These are phyloP conservation scores for Ophiostoma piceae DNA, from an alignment of 2,329 filamentous ascomycete species.

Conservation along the genomic window DNA sequence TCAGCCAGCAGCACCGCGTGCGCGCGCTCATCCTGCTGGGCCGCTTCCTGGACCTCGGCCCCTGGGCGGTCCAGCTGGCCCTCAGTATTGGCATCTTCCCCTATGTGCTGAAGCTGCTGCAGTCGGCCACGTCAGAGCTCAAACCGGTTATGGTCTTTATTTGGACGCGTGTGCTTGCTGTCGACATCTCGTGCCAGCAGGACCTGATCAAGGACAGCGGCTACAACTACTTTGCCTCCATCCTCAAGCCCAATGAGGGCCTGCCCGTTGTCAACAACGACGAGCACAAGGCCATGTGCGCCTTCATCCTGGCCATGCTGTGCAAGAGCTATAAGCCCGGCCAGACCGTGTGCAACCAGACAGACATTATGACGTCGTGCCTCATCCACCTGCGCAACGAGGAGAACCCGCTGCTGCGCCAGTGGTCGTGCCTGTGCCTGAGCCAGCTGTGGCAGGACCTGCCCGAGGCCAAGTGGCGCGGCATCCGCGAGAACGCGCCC, in stretches of 20 bases:
- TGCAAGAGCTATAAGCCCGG: constrained; percentile 92
- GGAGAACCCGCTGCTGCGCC: constrained; percentile 80
- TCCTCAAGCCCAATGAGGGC: constrained; percentile 76
- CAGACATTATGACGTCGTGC: constrained; percentile 85
- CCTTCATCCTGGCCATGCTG: constrained; percentile 94
- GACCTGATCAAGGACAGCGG: constrained; percentile 96
- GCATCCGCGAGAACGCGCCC: constrained; percentile 83
- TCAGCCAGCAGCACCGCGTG: constrained; percentile 91
- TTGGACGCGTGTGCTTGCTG: constrained; percentile 91
- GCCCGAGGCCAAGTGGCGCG: constrained; percentile 89
- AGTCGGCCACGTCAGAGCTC: constrained; percentile 88
- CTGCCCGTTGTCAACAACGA: constrained; percentile 83
- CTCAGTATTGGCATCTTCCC: constrained; percentile 98
- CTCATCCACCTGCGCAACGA: constrained; percentile 76
- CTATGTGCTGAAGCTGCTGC: constrained; percentile 93
- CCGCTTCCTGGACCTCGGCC: constrained; percentile 88
- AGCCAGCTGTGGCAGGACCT: constrained; percentile 92
- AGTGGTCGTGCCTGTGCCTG: constrained; percentile 94
- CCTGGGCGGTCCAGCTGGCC: constrained; percentile 97
- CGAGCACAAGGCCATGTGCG: constrained; percentile 98
- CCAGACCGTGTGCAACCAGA: constrained; percentile 83
- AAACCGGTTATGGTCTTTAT: constrained; percentile 99
- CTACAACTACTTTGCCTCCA: constrained; percentile 92
- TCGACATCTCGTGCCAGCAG: constrained; percentile 87
- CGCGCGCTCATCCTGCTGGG: constrained; percentile 86